Evolutionary conservation across 768 basidiomycete species (phyloP), one percentile per base, ranked within the genome.

Genomic region (Lactarius trivialis): DNA sequence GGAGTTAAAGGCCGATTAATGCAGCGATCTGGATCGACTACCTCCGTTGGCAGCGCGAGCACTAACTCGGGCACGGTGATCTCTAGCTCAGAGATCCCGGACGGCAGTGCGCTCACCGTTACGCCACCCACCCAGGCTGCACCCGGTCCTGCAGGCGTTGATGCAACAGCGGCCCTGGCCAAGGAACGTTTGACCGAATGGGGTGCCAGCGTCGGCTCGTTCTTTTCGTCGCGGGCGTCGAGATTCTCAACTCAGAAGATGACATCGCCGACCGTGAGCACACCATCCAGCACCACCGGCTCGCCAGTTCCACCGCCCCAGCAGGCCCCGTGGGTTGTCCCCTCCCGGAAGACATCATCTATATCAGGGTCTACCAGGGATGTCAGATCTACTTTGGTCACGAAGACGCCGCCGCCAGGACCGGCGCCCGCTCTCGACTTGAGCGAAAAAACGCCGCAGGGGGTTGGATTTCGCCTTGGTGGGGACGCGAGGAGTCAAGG

Each of bases 1-100:
- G 92, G 92, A 41, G 90, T 96, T 12, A 81, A 85, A 39, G 93
- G 83, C 33, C 79, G 89, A 37, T 90, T 88, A 86, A 72, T 77
- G 68, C 76, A 77, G 58, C 77, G 80, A 32, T 69, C 74, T 28
- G 56, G 63, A 41, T 67, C 66, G 6, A 48, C 60, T 1, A 70
- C 65, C 37, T 65, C 62, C 2, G 50, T 59, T 12, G 49, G 21
- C 57, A 70, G 63, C 21, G 33, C 67, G 26, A 71, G 62, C 26
- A 68, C 65, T 24, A 50, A 58, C 64, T 28, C 73, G 7, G 64
- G 64, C 39, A 60, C 64, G 19, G 65, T 74, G 36, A 70, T 77
- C 57, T 69, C 70, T 30, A 71, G 67, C 50, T 70, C 69, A 8
- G 74, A 76, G 51, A 32, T 56, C 57, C n/a, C 30, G 37, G 19